Base-by-base conservation (phyloP, 345 rosid species). In the Hibiscus mutabilis region DNA sequence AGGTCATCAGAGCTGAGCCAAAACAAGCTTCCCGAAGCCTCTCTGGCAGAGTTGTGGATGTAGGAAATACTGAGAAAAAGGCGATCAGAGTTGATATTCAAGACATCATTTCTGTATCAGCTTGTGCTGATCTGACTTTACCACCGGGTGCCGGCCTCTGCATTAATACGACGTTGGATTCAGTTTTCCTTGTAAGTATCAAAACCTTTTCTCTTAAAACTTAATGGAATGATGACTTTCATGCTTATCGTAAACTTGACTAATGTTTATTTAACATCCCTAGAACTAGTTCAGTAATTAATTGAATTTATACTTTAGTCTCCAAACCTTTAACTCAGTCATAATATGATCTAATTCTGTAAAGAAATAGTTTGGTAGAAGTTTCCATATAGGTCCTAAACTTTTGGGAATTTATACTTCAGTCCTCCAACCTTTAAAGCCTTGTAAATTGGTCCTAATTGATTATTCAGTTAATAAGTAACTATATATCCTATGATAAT, bases 81-180 rank as follows among this genome's bases (percentile, higher is more conserved):
- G 83, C 84, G 6, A 76, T 88, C 65, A 86, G 84, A 80, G 84
- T 95, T 66, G 86, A 86, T 15, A 86, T 95, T 72, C 84, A 87
- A 35, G 96, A 92, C 76, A 86, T 95, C 16, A 80, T 87, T 53
- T 95, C 98, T 70, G 96, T 90, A 61, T 87, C 98, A 56, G 84
- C 94, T 19, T 89, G 94, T 77, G 88, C 96, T 37, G 99, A 95
- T 83, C 87, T 92, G 69, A 95, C 98, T 61, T 85, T 95, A 84
- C 99, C 99, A 66, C 88, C 94, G 4, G 99, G 99, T 75, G 91
- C 99, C 47, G 99, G 91, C 84, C 93, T 95, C 69, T 90, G 99
- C 85, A 86, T 95, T 57, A 87, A 86, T 77, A 86, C 97, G 16
- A 71, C 87, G 73, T 83, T 81, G 14, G 97, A 92, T 46, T 92